These are phyloP conservation scores for Xylariaceae sp. DNA, from an alignment of 2,329 filamentous ascomycete genomes.

Conservation along the genomic window DNA sequence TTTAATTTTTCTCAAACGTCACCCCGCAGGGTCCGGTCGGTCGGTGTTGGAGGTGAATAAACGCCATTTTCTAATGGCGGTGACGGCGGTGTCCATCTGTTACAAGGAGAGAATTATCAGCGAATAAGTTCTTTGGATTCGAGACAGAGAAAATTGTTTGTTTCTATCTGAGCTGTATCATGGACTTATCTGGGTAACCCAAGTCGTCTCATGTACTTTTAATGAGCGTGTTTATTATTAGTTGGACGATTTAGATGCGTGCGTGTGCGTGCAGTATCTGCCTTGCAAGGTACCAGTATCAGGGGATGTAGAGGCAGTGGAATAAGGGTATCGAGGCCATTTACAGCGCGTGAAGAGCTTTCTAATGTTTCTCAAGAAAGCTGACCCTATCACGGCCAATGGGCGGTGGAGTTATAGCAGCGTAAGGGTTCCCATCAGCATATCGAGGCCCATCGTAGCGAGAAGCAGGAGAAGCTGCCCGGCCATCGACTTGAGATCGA, in stretches of 20 bases:
- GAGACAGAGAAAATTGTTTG: conserved; percentile 20
- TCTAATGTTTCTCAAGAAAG: background rate
- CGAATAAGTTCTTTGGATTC: conserved; percentile 27
- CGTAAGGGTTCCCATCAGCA: conserved; percentile 44
- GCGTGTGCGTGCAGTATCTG: background rate
- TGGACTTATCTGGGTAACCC: conserved; percentile 6
- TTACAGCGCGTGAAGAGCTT: conserved; percentile 5
- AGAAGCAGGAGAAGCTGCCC: conserved; percentile 39
- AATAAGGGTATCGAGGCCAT: conserved; percentile 5
- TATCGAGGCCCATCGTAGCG: conserved; percentile 42
- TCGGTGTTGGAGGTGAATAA: too few species aligned
- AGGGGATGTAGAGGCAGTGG: background rate
- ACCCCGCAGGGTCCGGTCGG: background rate
- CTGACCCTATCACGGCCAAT: conserved; percentile 33
- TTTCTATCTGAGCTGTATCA: conserved; percentile 24
- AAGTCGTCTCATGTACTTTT: conserved; percentile 14
- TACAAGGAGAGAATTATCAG: conserved; percentile 37
- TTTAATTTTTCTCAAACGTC: background rate
- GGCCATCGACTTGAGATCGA: conserved; percentile 41
- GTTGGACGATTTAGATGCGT: conserved; percentile 24
- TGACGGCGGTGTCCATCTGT: conserved; percentile 40
- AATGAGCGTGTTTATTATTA: conserved; percentile 17
- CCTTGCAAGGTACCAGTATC: background rate
- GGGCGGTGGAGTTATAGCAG: conserved; percentile 40
- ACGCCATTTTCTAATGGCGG: conserved; percentile 29